Conservation (phyloP, 2,329 filamentous ascomycete species). For the Cercospora sp. region DNA sequence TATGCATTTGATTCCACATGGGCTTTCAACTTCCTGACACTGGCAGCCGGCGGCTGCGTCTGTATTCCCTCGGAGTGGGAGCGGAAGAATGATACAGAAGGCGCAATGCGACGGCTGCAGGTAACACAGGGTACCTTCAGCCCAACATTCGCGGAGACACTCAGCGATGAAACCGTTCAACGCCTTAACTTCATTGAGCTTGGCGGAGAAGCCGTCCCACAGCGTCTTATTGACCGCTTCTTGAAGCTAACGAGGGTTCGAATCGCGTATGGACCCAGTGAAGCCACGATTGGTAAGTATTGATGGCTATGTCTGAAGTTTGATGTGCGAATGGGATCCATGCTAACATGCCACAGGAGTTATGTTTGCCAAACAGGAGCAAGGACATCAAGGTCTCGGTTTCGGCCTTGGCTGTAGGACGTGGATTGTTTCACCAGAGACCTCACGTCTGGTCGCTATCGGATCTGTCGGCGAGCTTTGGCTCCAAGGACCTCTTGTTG, state of each 20-base stretch:
- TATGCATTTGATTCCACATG: not conserved
- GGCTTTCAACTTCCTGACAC: not conserved
- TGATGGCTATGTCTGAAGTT: not conserved
- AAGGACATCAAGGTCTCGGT: constrained; percentile 3
- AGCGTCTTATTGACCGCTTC: constrained; percentile 5
- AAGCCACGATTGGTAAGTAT: constrained; percentile 1
- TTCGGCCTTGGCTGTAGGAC: constrained; percentile 8
- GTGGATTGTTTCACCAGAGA: constrained; percentile 15
- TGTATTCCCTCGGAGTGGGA: constrained; percentile 3
- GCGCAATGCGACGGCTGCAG: not conserved
- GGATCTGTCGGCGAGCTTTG: constrained; percentile 14
- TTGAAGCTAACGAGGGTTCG: not conserved
- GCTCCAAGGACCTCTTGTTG: constrained; percentile 11
- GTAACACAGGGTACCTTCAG: not conserved
- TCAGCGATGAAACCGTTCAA: not conserved
- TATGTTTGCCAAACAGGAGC: constrained; percentile 4
- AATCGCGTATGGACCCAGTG: not conserved
- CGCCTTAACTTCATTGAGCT: not conserved
- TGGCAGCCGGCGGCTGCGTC: not conserved
- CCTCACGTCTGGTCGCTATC: constrained; percentile 17
- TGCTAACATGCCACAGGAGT: not conserved
- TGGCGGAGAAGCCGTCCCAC: constrained; percentile 13
- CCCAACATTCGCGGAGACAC: constrained; percentile 2
- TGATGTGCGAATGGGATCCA: not conserved
- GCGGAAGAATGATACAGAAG: not conserved